A percentile compares a stretch with the other conserved stretches of the same genome.
phyloP scores from a whole-genome alignment of 2,329 filamentous ascomycete genomes.

The Lasiodiplodia gonubiensis region DNA sequence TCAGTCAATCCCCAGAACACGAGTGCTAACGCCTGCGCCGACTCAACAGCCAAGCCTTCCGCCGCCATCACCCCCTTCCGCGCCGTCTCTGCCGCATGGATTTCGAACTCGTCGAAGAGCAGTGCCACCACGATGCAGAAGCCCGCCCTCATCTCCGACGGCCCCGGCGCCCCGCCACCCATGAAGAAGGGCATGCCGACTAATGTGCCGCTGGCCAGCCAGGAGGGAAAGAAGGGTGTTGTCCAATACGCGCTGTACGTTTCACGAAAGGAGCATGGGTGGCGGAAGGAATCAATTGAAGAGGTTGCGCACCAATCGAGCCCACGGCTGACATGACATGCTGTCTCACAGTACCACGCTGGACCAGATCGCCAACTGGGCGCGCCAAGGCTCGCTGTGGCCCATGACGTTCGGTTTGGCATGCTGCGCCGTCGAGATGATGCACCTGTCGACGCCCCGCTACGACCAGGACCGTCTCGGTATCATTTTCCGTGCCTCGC shows the following conservation, averaged over 20 bases:
- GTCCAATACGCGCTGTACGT: constrained; percentile 87
- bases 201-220: constrained; percentile 77
- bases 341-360: constrained; percentile 68
- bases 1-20: background rate
- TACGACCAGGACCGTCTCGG: constrained; percentile 91
- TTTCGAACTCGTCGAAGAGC: constrained; percentile 70
- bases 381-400: constrained; percentile 85
- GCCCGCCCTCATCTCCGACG: constrained; percentile 59
- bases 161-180: constrained; percentile 57
- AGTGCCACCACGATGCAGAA: constrained; percentile 63
- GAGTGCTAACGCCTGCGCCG: constrained; percentile 6
- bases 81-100: constrained; percentile 63
- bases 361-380: constrained; percentile 86
- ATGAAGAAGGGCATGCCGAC: constrained; percentile 61
- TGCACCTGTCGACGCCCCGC: constrained; percentile 88
- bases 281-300: background rate
- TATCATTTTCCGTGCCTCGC: constrained; percentile 90
- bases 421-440: constrained; percentile 93
- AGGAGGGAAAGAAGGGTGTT: constrained; percentile 78
- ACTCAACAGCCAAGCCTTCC: constrained; percentile 66
- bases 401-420: constrained; percentile 89
- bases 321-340: background rate
- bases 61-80: constrained; percentile 68
- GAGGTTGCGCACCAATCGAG: background rate
- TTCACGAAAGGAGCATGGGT: background rate